Percentiles rank a stretch among this genome's conserved stretches.
Conservation (phyloP, 768 basidiomycete species). For the Tephrocybe sp. region DNA sequence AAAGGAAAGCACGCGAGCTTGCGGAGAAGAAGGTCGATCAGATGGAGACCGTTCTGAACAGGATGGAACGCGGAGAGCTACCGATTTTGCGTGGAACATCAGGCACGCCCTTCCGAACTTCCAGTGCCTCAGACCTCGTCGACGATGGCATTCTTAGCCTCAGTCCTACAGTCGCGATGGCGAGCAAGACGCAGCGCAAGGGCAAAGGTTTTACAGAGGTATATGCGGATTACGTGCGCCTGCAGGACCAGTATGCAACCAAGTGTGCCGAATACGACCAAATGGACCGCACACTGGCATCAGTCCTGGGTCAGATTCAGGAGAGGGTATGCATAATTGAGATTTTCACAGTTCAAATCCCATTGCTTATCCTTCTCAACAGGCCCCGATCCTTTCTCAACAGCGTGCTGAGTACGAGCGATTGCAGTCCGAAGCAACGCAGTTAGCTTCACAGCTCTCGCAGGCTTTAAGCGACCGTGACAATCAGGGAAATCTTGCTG, state of each 20-base stretch:
- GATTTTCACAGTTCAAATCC: slow-evolving; percentile 35
- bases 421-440: slow-evolving; percentile 73
- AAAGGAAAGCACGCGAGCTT: slow-evolving; percentile 65
- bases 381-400: slow-evolving; percentile 91
- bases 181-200: slow-evolving; percentile 73
- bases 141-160: slow-evolving; percentile 64
- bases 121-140: slow-evolving; percentile 39
- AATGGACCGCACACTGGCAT: slow-evolving; percentile 78
- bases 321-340: slow-evolving; percentile 55
- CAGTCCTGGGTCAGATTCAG: slow-evolving; percentile 86
- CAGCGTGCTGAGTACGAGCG: slow-evolving; percentile 90
- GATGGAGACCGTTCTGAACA: slow-evolving; percentile 69
- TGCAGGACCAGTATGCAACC: slow-evolving; percentile 78
- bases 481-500: slow-evolving; percentile 48
- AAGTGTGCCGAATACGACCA: slow-evolving; percentile 83
- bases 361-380: slow-evolving; percentile 1
- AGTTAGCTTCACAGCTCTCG: slow-evolving; percentile 79
- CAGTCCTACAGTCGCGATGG: slow-evolving; percentile 88
- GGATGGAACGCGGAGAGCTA: slow-evolving; percentile 72
- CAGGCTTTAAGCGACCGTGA: slow-evolving; percentile 79
- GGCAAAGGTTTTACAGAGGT: slow-evolving; percentile 94
- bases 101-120: slow-evolving; percentile 46
- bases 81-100: slow-evolving; percentile 51
- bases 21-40: slow-evolving; percentile 73
- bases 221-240: slow-evolving; percentile 84